Evolutionary conservation across 1,139 yeast genomes (phyloP).

Genomic region (Suhomyces terraborum): DNA sequence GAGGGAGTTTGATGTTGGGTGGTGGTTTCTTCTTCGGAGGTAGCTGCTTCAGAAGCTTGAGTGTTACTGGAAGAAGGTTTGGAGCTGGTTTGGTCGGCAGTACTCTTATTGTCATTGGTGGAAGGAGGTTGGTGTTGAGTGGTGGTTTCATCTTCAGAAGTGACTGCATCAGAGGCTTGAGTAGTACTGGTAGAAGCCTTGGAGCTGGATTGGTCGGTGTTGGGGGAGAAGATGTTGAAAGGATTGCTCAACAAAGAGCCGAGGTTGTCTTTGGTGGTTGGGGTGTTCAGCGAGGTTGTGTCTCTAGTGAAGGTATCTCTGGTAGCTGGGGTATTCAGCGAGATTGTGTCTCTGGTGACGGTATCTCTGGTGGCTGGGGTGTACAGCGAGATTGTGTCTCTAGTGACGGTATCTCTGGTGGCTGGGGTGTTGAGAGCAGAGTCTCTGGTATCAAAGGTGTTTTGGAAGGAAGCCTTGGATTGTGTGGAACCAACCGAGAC

Average conservation of each 20-base stretch:
- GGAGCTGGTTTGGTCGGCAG: no score
- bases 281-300: no score
- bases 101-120: not conserved
- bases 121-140: not conserved
- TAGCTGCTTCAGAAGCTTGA: no score
- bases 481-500: no score
- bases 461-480: no score
- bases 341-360: no score
- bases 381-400: no score
- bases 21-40: not conserved
- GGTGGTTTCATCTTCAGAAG: not conserved
- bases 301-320: no score
- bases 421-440: not conserved
- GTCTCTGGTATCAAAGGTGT: no score
- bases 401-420: not conserved
- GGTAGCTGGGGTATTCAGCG: not conserved
- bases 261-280: not conserved
- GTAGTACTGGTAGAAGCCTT: no score
- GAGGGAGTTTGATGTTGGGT: not conserved
- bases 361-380: not conserved
- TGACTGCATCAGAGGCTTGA: no score
- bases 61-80: no score
- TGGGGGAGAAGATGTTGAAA: not conserved
- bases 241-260: not conserved
- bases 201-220: not conserved